Base-by-base conservation (phyloP, 2,329 filamentous ascomycete genomes). In the Fusarium cyanostomum region DNA sequence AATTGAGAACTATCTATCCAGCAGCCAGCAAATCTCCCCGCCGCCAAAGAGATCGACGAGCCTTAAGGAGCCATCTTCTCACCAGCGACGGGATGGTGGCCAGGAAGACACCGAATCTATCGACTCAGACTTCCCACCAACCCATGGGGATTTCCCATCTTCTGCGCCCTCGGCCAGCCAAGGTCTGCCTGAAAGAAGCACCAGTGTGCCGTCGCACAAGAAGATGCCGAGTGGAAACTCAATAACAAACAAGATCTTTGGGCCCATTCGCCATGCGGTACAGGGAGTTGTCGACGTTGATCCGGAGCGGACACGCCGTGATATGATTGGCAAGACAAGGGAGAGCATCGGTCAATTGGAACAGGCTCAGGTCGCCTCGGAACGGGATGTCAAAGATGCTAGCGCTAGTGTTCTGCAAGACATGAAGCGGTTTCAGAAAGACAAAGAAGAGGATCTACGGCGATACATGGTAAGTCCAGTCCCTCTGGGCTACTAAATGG, bases 211-310 rank as follows among this genome's bases (percentile, higher is more conserved):
- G 7, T 72, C 76, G 13, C 93, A 97, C 78, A 91, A 89, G 75
- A 96, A 96, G 78, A 89, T 87, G 37, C 84, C 90, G 3, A 96
- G 92, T 72, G 89, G 92, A n/a, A 92, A 91, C 70, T 97, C 95
- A 63, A 94, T 98, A 61, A 94, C 94, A 2, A 89, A 88, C 73
- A 97, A 94, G 79, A 92, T 99, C 49, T 98, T 99, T 75, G 95
- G 94, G 1, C 91, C 94, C 10, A 90, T 99, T 62, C 96, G 92
- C 52, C 94, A 99, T 78, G 95, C 95, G 0, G 92, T 98, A 30
- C 92, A 98, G 72, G 95, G 95, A 5, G 94, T 98, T 71, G 94
- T 95, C 1, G 95, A 99, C 74, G 92, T 96, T 37, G 95, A 99
- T 73, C 95, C 95, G 0, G 95, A 99, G 78, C 85, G 94, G 63